Base-by-base conservation (phyloP, 179 eudicot genomes). In the Silene coronaria region DNA sequence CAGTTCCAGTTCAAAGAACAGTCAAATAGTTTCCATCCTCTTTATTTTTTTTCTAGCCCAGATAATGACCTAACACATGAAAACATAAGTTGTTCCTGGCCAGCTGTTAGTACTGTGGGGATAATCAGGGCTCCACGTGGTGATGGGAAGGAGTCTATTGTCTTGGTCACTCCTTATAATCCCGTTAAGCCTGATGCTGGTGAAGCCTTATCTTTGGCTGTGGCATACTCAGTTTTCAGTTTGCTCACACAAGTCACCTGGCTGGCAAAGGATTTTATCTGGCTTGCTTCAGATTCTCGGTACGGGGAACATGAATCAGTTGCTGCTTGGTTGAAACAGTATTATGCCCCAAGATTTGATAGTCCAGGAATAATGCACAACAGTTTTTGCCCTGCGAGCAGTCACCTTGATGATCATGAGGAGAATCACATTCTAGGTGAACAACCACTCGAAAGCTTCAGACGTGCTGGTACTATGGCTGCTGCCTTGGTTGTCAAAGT, bases 391-490 rank as follows among this genome's bases (percentile, higher is more conserved):
- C 82, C 73, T 77, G 78, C 78, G 16, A 82, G 27, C 62, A 72
- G 36, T 46, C 76, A 55, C 73, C 22, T 53, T 59, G 58, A 75
- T 76, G 79, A 71, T 62, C 42, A 36, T 68, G 70, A 77, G 70
- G 71, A 67, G 62, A 76, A 82, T 67, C 76, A 24, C 8, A 71
- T 19, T 63, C 46, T 26, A 10, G 84, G 80, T 75, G 74, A 76
- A 64, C 79, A 75, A 67, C 45, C 82, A 69, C 83, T 83, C 55
- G 84, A 81, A 73, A 80, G 81, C 74, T 88, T 89, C 78, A 87
- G 84, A 81, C 93, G 97, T 83, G 99, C 96, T 79, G 99, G 99
- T 83, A 92, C 99, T 70, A 89, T 95, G 95, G 99, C 97, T 71
- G 97, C 99, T 72, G 97, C 97, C 59, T 82, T 95, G 82, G 91